These are phyloP conservation scores for Suillus fuscotomentosus DNA, from an alignment of 768 basidiomycete species.

Conservation along the genomic window DNA sequence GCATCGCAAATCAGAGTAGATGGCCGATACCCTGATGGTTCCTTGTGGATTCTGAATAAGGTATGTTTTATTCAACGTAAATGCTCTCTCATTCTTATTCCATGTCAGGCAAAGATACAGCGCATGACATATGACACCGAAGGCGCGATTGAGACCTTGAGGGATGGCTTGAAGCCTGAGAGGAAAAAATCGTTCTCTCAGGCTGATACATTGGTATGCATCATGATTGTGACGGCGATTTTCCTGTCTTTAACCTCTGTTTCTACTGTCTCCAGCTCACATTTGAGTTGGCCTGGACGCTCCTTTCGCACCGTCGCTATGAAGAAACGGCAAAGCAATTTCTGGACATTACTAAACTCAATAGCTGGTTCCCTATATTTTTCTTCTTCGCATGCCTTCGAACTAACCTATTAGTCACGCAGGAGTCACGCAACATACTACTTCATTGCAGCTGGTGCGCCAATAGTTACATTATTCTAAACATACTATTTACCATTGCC, in stretches of 20 bases:
- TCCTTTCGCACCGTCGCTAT: slow-evolving; percentile 62
- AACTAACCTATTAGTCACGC: slow-evolving; percentile 1
- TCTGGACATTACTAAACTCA: slow-evolving; percentile 60
- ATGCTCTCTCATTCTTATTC: background rate
- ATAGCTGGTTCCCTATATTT: slow-evolving; percentile 52
- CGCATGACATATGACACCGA: slow-evolving; percentile 67
- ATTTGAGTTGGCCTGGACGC: slow-evolving; percentile 79
- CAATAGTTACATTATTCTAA: background rate
- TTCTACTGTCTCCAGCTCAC: slow-evolving; percentile 45
- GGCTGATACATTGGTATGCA: slow-evolving; percentile 65
- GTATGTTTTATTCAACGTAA: slow-evolving; percentile 28
- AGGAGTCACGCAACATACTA: slow-evolving; percentile 82
- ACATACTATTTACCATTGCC: background rate
- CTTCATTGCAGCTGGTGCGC: slow-evolving; percentile 66
- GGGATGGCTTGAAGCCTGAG: slow-evolving; percentile 54
- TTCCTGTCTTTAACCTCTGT: background rate
- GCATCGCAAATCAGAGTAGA: slow-evolving; percentile 40
- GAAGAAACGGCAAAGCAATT: slow-evolving; percentile 68
- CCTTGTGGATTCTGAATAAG: slow-evolving; percentile 72
- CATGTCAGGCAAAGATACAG: slow-evolving; percentile 63
- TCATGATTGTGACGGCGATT: background rate
- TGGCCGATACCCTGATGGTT: slow-evolving; percentile 59
- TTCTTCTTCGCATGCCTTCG: background rate
- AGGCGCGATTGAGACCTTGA: slow-evolving; percentile 63
- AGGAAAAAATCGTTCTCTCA: slow-evolving; percentile 58